Conservation (phyloP, 2,329 filamentous ascomycete genomes). For the Ascochyta pisi region DNA sequence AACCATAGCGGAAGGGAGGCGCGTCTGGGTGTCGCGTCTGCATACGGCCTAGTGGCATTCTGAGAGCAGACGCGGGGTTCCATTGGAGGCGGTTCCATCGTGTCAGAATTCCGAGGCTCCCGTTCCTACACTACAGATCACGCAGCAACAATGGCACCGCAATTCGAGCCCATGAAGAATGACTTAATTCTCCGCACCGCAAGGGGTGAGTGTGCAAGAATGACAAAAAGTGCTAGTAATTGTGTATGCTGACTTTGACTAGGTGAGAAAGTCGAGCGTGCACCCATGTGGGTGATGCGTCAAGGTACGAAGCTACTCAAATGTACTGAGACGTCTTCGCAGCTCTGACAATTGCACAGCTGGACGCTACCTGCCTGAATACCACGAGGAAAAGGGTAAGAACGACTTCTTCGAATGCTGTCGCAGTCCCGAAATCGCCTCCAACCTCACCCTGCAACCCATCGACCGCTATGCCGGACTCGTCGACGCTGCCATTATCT, state of each 20-base stretch:
- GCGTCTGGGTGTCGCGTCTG: conserved; percentile 23
- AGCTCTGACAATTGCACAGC: conserved; percentile 60
- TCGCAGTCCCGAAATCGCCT: conserved; percentile 89
- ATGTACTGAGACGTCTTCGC: neutral
- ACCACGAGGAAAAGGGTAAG: conserved; percentile 89
- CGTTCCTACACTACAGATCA: conserved; percentile 12
- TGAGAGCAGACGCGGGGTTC: conserved; percentile 32
- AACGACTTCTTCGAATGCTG: conserved; percentile 99
- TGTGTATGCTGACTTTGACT: conserved; percentile 29
- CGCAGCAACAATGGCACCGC: conserved; percentile 64
- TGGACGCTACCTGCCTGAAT: conserved; percentile 95
- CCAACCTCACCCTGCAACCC: conserved; percentile 90
- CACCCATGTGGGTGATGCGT: conserved; percentile 99
- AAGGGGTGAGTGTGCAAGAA: conserved; percentile 65
- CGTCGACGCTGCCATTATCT: conserved; percentile 96
- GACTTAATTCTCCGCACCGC: conserved; percentile 90
- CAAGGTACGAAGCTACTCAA: conserved; percentile 69
- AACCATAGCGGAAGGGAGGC: neutral
- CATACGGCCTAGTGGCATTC: conserved; percentile 25
- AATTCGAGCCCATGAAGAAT: conserved; percentile 88
- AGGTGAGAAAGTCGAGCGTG: conserved; percentile 90
- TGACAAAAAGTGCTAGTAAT: neutral
- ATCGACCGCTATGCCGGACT: conserved; percentile 90
- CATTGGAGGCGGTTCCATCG: conserved; percentile 22
- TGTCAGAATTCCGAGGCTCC: conserved; percentile 21